Conservation (phyloP, 2,329 filamentous ascomycete species). For the Fusarium sp. region DNA sequence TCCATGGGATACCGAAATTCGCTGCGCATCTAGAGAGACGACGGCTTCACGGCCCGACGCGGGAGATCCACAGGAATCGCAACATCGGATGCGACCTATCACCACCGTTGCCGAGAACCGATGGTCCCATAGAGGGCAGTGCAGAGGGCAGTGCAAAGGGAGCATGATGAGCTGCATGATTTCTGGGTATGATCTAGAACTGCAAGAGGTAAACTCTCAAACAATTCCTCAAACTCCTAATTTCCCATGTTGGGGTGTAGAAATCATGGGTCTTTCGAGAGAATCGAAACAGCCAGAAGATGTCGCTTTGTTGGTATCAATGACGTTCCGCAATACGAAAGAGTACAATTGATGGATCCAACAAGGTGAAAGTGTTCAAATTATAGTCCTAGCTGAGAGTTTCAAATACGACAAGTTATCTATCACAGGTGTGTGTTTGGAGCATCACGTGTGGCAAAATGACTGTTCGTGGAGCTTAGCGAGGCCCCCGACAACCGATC, state of each 20-base stretch:
- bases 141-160: not conserved
- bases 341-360: not conserved
- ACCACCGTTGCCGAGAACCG: not conserved
- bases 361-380: not conserved
- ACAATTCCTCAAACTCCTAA: not conserved
- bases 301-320: not conserved
- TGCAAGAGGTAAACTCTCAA: not conserved
- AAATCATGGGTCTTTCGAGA: not conserved
- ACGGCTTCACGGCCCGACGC: not conserved
- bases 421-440: not conserved
- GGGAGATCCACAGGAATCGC: not conserved
- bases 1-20: not conserved
- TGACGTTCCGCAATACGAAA: not conserved
- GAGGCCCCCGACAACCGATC: not conserved
- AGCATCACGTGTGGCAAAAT: not conserved
- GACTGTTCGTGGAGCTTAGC: not conserved
- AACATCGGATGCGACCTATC: not conserved
- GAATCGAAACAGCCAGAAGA: not conserved
- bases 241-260: not conserved
- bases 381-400: not conserved
- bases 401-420: not conserved
- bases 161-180: not conserved
- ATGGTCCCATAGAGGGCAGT: not conserved
- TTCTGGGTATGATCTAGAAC: not conserved
- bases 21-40: not conserved